Conservation (phyloP, 345 rosid genomes). For the Luvunga scandens region DNA sequence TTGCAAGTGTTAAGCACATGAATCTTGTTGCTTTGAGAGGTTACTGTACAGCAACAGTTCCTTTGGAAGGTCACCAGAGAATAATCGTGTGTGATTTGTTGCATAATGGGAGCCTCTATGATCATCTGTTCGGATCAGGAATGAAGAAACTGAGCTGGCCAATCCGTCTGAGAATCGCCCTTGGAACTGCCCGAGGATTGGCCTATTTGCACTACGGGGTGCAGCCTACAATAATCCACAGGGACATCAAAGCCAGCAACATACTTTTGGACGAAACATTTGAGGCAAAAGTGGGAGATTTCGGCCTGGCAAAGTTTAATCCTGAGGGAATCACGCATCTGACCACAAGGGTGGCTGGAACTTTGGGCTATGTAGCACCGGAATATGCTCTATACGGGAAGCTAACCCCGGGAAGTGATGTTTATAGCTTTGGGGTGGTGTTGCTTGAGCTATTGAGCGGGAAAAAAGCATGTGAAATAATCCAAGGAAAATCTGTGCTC, state of each 20-base stretch:
- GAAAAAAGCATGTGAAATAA: conserved; percentile 27
- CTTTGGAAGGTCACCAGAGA: conserved; percentile 34
- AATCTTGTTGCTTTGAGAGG: conserved; percentile 46
- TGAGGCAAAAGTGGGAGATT: conserved; percentile 45
- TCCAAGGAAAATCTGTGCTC: conserved; percentile 22
- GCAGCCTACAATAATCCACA: conserved; percentile 39
- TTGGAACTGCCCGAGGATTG: conserved; percentile 43
- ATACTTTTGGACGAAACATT: conserved; percentile 39
- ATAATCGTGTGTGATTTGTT: conserved; percentile 39
- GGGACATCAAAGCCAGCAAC: conserved; percentile 48
- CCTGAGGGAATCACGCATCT: conserved; percentile 37
- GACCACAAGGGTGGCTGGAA: conserved; percentile 41
- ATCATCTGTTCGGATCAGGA: conserved; percentile 34
- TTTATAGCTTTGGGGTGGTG: conserved; percentile 40
- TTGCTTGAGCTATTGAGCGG: conserved; percentile 47
- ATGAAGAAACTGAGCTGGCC: conserved; percentile 38
- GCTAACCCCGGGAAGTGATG: conserved; percentile 39
- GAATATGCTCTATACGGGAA: conserved; percentile 47
- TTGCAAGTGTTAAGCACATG: conserved; percentile 43
- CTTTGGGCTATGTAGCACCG: conserved; percentile 45
- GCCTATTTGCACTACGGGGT: conserved; percentile 43
- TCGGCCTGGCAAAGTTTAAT: conserved; percentile 45
- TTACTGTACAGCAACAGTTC: conserved; percentile 34
- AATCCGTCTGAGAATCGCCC: conserved; percentile 33
- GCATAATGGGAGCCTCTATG: conserved; percentile 40